phyloP scores from a whole-genome alignment of 2,329 filamentous ascomycete species.

The Scorias spongiosa region DNA sequence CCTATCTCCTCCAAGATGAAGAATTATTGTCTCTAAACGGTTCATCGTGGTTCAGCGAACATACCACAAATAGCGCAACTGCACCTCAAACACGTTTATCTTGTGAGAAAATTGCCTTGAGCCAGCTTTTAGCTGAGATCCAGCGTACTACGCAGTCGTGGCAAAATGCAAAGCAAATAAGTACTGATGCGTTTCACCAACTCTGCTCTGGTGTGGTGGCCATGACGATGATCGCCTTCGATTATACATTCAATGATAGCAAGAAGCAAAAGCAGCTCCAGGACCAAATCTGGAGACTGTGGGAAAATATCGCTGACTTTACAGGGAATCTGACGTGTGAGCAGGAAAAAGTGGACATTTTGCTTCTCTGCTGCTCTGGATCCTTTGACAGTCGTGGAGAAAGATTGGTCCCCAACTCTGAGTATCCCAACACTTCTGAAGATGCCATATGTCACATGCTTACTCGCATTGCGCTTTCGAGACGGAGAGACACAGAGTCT shows the following conservation, averaged over 20 bases:
- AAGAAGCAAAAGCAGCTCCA: constrained; percentile 15
- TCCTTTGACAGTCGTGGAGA: constrained; percentile 8
- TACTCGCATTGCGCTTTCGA: constrained; percentile 2
- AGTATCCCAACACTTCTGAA: constrained; percentile 6
- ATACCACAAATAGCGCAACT: too few species aligned
- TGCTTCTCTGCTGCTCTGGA: constrained; percentile 23
- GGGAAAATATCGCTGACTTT: constrained; percentile 19
- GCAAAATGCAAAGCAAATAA: neutral
- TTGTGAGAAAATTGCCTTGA: too few species aligned
- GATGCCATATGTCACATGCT: constrained; percentile 8
- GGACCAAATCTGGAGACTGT: constrained; percentile 12
- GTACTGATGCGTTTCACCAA: neutral
- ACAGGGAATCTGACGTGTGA: constrained; percentile 24
- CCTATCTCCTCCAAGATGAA: constrained; percentile 33
- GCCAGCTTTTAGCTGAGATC: too few species aligned
- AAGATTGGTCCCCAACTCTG: neutral
- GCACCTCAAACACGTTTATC: too few species aligned
- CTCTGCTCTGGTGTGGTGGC: neutral
- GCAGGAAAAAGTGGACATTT: constrained; percentile 28
- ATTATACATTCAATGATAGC: constrained; percentile 13
- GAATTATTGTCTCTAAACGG: neutral
- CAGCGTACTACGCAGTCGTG: too few species aligned
- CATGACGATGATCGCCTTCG: constrained; percentile 16
- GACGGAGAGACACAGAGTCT: constrained; percentile 1
- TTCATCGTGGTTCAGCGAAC: too few species aligned